These are phyloP conservation scores for Phytophthora pistaciae DNA, from an alignment of 352 stramenopile genomes.

Conservation along the genomic window DNA sequence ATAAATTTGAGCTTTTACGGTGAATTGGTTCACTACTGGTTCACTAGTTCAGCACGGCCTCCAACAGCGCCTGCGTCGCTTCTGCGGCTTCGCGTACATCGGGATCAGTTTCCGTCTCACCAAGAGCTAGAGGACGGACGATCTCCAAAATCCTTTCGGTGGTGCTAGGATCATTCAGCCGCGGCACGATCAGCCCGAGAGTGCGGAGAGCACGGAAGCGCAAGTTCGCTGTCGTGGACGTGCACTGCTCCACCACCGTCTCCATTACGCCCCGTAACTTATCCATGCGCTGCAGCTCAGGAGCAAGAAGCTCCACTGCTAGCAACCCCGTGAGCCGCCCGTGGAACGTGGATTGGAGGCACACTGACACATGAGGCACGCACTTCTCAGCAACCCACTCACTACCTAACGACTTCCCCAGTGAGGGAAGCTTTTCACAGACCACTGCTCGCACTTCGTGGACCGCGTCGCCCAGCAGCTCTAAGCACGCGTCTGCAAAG, in stretches of 20 bases:
- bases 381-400: constrained; percentile 83
- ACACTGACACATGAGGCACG: constrained; percentile 65
- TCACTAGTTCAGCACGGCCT: constrained; percentile 64
- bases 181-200: constrained; percentile 66
- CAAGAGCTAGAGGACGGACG: constrained; percentile 66
- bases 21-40: constrained; percentile 48
- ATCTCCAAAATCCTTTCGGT: constrained; percentile 82
- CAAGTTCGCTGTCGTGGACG: constrained; percentile 82
- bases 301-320: constrained; percentile 72
- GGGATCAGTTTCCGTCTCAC: constrained; percentile 72
- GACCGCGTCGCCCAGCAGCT: constrained; percentile 73
- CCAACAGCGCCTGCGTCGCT: constrained; percentile 60
- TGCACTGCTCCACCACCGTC: constrained; percentile 78
- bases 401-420: constrained; percentile 77
- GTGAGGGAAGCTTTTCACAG: constrained; percentile 67
- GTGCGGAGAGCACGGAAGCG: constrained; percentile 84
- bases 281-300: constrained; percentile 69
- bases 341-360: constrained; percentile 82
- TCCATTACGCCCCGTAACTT: constrained; percentile 76
- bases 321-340: constrained; percentile 71
- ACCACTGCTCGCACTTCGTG: constrained; percentile 76
- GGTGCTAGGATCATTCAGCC: constrained; percentile 71
- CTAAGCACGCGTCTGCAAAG: constrained; percentile 78
- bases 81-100: constrained; percentile 82
- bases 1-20: constrained; percentile 34